Evolutionary conservation across 192 early-diverging fungal genomes (phyloP), one percentile per base, ranked within the genome.

Genomic region (Linnemannia elongata): DNA sequence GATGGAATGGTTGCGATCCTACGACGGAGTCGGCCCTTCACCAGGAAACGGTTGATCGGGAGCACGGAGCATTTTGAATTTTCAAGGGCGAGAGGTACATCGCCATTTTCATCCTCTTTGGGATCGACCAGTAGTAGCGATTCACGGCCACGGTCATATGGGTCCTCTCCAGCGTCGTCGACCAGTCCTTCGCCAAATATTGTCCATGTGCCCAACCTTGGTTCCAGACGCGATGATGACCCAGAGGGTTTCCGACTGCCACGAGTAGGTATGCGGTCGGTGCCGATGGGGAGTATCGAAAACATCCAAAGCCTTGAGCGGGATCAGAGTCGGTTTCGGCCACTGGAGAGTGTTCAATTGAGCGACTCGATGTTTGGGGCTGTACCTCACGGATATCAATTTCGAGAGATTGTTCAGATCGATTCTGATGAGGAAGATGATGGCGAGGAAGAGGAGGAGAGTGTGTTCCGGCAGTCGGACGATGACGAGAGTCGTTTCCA

Each of bases 1-100:
- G 81, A 82, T 47, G 81, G 74, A 2, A 54, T 82, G 69, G 52
- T 82, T 3, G 69, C 52, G 6, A 44, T 82, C 74, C 5, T 82
- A 52, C 24, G 81, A 30, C 63, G 49, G 38, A 47, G 75, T 72
- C 27, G 42, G 8, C 81, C 81, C 13, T 82, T 82, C 45, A 24
- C 55, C 13, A 39, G 81, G n/a, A 76, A 72, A 20, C 57, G 30
- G n/a, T 24, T 82, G 6, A 52, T 82, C 18, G 63, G n/a, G 3
- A 42, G 70, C 27, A 52, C 8, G 24, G 36, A 73, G 9, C 69
- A 73, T 13, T 77, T 55, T 24, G 41, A 77, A 10, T 35, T 47
- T 33, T 4, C 4, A 4, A 38, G 36, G 4, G 10, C 24, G 22
- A 44, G 73, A 71, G 69, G 41, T 13, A 5, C 6, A 39, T 75